Evolutionary conservation across 352 stramenopile genomes (phyloP), one percentile per base, ranked within the genome.

Genomic region (Phytophthora europaea): DNA sequence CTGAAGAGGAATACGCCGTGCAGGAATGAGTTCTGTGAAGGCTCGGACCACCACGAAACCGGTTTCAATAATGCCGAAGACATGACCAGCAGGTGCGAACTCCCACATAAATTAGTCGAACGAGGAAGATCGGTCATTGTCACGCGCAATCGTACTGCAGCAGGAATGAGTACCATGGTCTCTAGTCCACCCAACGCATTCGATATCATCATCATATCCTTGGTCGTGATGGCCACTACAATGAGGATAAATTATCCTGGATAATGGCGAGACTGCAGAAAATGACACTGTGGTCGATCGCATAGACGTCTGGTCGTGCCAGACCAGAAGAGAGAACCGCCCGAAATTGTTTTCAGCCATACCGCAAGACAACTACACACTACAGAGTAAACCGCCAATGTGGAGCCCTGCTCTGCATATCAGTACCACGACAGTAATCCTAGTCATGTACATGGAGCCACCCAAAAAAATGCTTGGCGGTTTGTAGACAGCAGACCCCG

Each of bases 161-260:
- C 79, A 53, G 73, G 36, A 18, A 90, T 81, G 51, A 88, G 69
- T 34, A 72, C 56, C 58, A 88, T 78, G 22, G 55, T 80, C 47
- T 84, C 80, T 50, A 92, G 62, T 5, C 77, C 81, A 18, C 72
- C 70, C 31, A 90, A 70, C 6, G 81, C 77, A 65, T 90, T 92
- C 12, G 80, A 74, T 55, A 92, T 80, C n/a, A 76, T 63, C 6
- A 89, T 61, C 81, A 92, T 83, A 45, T 87, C 81, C 40, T 81
- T 65, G 28, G 73, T 80, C 56, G 86, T 78, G 26, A 86, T 72
- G 58, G 85, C 89, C 22, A 88, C 72, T 45, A 91, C 72, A 4
- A 90, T 81, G 20, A 91, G 76, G 54, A 89, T 85, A 53, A 90
- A 80, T 3, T n/a, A n/a, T n/a, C n/a, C n/a, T n/a, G n/a, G n/a